Base-by-base conservation (phyloP, 176 grass and related monocot species). In the Ensete ventricosum region DNA sequence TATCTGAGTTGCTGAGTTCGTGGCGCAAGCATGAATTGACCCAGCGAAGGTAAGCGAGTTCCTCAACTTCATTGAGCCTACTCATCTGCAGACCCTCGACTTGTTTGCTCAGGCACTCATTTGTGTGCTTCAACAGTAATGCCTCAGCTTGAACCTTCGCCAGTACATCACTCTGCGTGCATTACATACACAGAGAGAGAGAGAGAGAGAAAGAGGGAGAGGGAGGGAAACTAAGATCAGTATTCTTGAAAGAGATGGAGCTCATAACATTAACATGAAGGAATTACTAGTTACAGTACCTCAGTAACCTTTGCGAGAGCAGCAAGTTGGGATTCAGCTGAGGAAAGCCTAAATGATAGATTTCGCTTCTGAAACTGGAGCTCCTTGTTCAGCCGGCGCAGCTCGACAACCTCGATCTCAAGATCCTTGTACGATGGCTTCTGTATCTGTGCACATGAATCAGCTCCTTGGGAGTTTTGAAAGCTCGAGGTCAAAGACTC, bases 1-100 rank as follows among this genome's bases (percentile, higher is more conserved):
- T 92, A 79, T 99, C 95, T 21, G 91, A 88, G 69, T 86, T 90
- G 82, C 83, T 82, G 21, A 99, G 90, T 71, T 99, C 90, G 72
- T 89, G 95, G 16, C 95, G 86, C 76, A 94, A 83, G 70, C 95
- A 99, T 21, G 95, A 99, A 82, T 99, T 99, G 73, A 99, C 91
- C 95, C 95, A 99, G 1, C 95, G 81, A 76, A 99, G 95, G 76
- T 99, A 99, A 72, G 95, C 95, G 81, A 99, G 95, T 78, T 99
- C 95, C 78, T 99, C 95, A 79, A 99, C 95, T 77, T 99, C 95
- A 14, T 91, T 99, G 66, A 99, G 79, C 20, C 91, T 76, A 76
- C 86, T 99, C 86, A 94, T 94, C 78, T 99, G 91, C 69, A 99
- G 81, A 72, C 91, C 91, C 81, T 99, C 95, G 73, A 99, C 91